Conservation (phyloP, 2,329 filamentous ascomycete species). For the Fusarium sp. region DNA sequence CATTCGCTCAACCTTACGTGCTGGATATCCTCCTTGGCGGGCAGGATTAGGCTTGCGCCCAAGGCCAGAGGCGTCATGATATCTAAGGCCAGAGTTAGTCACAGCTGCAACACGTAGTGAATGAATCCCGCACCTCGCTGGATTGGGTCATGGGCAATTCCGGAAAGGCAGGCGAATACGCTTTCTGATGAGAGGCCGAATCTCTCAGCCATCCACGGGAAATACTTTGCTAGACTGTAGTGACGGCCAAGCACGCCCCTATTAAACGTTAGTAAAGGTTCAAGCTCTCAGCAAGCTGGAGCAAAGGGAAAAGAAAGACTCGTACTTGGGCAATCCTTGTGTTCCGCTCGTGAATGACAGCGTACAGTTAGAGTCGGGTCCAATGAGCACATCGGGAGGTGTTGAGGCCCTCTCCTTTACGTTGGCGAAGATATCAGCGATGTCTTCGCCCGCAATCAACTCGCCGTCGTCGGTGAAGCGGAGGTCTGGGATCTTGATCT, state of each 20-base stretch:
- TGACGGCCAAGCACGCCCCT: background rate
- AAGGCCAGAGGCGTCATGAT: constrained; percentile 93
- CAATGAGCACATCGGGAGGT: background rate
- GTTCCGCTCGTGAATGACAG: background rate
- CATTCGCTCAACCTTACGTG: constrained; percentile 83
- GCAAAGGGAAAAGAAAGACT: background rate
- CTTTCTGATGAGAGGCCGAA: constrained; percentile 79
- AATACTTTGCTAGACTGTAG: background rate
- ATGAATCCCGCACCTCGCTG: constrained; percentile 48
- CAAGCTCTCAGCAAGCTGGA: background rate
- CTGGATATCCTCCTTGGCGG: constrained; percentile 82
- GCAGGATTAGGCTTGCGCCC: constrained; percentile 78
- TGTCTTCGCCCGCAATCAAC: background rate
- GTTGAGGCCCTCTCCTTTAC: background rate
- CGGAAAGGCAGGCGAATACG: constrained; percentile 83
- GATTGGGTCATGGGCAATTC: constrained; percentile 78
- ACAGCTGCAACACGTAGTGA: background rate
- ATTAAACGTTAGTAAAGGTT: background rate
- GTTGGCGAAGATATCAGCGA: background rate
- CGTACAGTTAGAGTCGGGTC: background rate
- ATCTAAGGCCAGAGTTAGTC: constrained; percentile 52
- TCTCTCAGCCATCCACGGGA: constrained; percentile 30
- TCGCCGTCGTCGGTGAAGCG: background rate
- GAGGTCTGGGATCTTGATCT: background rate
- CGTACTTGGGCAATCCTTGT: background rate